Evolutionary conservation across 257 asterid species (phyloP).

Genomic region (Coffea canephora): DNA sequence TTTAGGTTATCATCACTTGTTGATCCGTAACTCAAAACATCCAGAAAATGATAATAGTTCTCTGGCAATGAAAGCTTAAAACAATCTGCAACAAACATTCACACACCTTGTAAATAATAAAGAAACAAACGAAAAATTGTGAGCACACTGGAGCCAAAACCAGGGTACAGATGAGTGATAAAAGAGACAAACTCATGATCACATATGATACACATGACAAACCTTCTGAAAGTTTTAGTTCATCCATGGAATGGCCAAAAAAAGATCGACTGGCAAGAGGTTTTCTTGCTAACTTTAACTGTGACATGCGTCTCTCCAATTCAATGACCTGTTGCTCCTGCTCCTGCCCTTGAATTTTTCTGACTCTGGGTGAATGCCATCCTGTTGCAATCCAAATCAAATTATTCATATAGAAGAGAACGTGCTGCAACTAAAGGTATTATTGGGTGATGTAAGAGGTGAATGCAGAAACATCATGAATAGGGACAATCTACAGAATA

Average conservation of each 20-base stretch:
- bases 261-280: slow-evolving; percentile 33
- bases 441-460: background rate
- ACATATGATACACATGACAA: background rate
- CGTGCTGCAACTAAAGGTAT: background rate
- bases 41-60: slow-evolving; percentile 37
- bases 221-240: slow-evolving; percentile 52
- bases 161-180: background rate
- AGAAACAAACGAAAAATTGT: background rate
- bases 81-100: slow-evolving; percentile 37
- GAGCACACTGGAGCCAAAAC: background rate
- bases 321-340: slow-evolving; percentile 36
- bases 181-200: background rate
- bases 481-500: background rate
- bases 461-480: background rate
- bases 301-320: slow-evolving; percentile 57
- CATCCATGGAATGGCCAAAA: slow-evolving; percentile 47
- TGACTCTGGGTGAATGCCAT: slow-evolving; percentile 48
- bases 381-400: slow-evolving; percentile 32
- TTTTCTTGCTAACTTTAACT: slow-evolving; percentile 47
- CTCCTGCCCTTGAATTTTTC: slow-evolving; percentile 51
- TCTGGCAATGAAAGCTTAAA: slow-evolving; percentile 45
- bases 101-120: background rate
- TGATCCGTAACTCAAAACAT: slow-evolving; percentile 42
- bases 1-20: slow-evolving; percentile 41
- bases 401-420: background rate